A percentile compares a stretch with the other conserved stretches of the same genome.
phyloP scores from a whole-genome alignment of 495 filamentous ascomycete species.

The Monascus purpureus region DNA sequence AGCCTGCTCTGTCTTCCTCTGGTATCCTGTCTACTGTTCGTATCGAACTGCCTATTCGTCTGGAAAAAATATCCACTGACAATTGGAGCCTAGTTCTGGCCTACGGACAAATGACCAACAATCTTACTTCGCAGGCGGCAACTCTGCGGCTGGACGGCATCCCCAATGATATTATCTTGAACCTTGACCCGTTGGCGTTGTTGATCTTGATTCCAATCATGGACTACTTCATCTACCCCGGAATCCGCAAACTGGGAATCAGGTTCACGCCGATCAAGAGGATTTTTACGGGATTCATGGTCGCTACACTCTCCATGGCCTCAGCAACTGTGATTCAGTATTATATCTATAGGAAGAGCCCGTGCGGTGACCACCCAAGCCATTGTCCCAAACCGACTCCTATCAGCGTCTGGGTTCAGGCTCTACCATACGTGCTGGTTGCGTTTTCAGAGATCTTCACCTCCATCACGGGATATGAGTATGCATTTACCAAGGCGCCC shows the following conservation, averaged over 20 bases:
- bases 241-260: constrained; percentile 41
- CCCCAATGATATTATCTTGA: constrained; percentile 57
- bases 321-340: constrained; percentile 50
- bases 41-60: constrained; percentile 5
- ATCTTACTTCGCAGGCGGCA: constrained; percentile 42
- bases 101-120: constrained; percentile 46
- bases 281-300: constrained; percentile 51
- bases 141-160: constrained; percentile 36
- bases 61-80: not conserved
- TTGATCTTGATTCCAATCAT: constrained; percentile 57
- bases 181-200: constrained; percentile 57
- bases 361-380: constrained; percentile 37
- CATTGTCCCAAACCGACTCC: constrained; percentile 27
- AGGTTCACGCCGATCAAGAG: constrained; percentile 53
- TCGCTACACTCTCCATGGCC: constrained; percentile 44
- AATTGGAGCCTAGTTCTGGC: constrained; percentile 26
- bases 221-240: constrained; percentile 51
- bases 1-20: constrained; percentile 40
- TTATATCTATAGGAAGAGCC: constrained; percentile 46
- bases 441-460: constrained; percentile 56
- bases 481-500: constrained; percentile 27
- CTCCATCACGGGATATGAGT: constrained; percentile 42
- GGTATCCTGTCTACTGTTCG: constrained; percentile 46
- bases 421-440: constrained; percentile 45
- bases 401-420: constrained; percentile 43